These are phyloP conservation scores for Balansia obtecta DNA, from an alignment of 2,329 filamentous ascomycete genomes.

Conservation along the genomic window DNA sequence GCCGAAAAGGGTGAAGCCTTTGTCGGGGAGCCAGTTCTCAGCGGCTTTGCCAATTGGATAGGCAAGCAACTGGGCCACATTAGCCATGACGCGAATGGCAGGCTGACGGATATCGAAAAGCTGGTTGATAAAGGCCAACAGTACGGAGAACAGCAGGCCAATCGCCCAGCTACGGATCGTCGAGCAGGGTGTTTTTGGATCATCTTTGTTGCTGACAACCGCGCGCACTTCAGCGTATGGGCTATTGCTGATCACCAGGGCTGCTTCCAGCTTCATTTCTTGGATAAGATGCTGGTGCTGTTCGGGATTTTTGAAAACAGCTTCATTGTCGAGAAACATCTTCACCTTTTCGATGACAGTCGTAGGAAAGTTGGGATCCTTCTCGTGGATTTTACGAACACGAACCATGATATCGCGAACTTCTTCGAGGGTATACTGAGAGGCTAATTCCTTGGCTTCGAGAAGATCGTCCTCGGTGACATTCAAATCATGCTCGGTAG, in stretches of 20 bases:
- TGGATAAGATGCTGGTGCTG: slow-evolving; percentile 35
- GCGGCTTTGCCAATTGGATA: slow-evolving; percentile 40
- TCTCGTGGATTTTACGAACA: slow-evolving; percentile 28
- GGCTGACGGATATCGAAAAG: slow-evolving; percentile 46
- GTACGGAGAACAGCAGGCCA: slow-evolving; percentile 35
- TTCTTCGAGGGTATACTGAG: slow-evolving; percentile 29
- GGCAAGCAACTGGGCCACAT: slow-evolving; percentile 43
- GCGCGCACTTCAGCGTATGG: slow-evolving; percentile 46
- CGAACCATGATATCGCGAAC: slow-evolving; percentile 29
- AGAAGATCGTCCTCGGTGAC: slow-evolving; percentile 33
- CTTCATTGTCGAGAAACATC: slow-evolving; percentile 30
- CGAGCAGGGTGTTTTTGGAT: slow-evolving; percentile 34
- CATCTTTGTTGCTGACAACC: slow-evolving; percentile 44
- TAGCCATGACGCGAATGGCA: slow-evolving; percentile 38
- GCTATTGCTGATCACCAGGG: slow-evolving; percentile 41
- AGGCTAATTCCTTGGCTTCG: slow-evolving; percentile 31
- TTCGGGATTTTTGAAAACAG: slow-evolving; percentile 31
- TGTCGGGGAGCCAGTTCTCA: slow-evolving; percentile 38
- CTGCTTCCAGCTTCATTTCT: slow-evolving; percentile 43
- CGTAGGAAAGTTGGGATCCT: slow-evolving; percentile 30
- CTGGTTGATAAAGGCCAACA: slow-evolving; percentile 41
- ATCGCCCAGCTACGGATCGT: slow-evolving; percentile 44
- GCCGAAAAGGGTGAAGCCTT: slow-evolving; percentile 33
- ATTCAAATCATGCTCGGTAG: slow-evolving; percentile 27
- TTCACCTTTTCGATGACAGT: slow-evolving; percentile 27